A percentile compares a stretch with the other conserved stretches of the same genome.
Conservation (phyloP, 202 grass and related monocot species). For the Schoenoplectus triqueter region DNA sequence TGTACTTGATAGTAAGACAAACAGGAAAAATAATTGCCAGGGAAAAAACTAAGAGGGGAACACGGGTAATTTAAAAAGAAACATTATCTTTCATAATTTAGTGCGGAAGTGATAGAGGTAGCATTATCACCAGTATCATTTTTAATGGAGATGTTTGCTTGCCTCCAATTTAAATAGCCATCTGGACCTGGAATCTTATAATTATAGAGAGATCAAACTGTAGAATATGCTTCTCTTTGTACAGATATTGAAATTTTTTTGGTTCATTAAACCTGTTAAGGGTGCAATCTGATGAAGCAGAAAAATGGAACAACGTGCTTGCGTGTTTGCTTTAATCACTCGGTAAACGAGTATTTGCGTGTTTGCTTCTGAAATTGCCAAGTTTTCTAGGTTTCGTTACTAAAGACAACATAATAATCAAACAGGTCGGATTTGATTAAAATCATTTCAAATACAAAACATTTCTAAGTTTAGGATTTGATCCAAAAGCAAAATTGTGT, state of each 20-base stretch:
- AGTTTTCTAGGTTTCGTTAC: too few relatives aligned
- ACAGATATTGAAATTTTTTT: not conserved
- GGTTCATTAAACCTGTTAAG: not conserved
- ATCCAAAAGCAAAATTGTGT: too few relatives aligned
- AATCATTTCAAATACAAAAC: too few relatives aligned
- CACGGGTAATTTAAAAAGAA: not conserved
- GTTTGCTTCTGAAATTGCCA: too few relatives aligned
- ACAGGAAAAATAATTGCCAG: not conserved
- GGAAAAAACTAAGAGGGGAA: slow-evolving; percentile 5
- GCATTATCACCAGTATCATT: slow-evolving; percentile 18
- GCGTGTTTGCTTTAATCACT: too few relatives aligned
- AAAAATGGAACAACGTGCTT: too few relatives aligned
- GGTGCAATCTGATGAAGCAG: too few relatives aligned
- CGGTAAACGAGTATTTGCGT: too few relatives aligned
- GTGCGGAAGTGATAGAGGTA: slow-evolving; percentile 17
- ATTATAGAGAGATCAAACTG: not conserved
- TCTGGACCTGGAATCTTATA: too few relatives aligned
- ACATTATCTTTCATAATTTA: slow-evolving; percentile 29
- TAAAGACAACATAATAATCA: too few relatives aligned
- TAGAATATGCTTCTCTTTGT: not conserved
- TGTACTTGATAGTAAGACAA: slow-evolving; percentile 16
- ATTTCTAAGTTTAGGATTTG: too few relatives aligned
- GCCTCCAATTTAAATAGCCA: slow-evolving; percentile 16
- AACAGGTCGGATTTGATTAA: too few relatives aligned
- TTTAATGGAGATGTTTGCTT: not conserved